Conservation (phyloP, 805 yeast genomes). For the Metschnikowia matae region DNA sequence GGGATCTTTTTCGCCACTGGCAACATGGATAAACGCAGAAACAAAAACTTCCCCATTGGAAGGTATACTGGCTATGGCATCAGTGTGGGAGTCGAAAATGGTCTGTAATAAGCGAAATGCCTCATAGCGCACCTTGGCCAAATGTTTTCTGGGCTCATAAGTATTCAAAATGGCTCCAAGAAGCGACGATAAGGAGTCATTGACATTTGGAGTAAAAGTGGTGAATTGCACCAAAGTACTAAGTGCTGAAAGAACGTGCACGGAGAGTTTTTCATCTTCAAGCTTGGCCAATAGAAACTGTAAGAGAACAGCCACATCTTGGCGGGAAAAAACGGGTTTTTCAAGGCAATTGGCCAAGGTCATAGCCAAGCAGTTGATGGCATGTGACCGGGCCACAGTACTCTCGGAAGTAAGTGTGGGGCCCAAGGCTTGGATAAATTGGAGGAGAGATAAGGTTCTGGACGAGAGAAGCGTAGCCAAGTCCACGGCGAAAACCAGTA, state of each 20-base stretch:
- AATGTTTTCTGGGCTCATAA: conserved; percentile 54
- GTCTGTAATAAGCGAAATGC: conserved; percentile 50
- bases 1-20: conserved; percentile 93
- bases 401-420: conserved; percentile 59
- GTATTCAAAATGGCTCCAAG: conserved; percentile 21
- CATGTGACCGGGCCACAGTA: conserved; percentile 45
- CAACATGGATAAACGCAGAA: conserved; percentile 58
- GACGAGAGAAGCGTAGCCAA: conserved; percentile 22
- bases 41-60: conserved; percentile 42
- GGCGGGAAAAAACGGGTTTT: conserved; percentile 27
- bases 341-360: conserved; percentile 28
- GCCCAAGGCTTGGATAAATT: conserved; percentile 57
- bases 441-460: conserved; percentile 38
- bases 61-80: conserved; percentile 15
- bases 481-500: conserved; percentile 17
- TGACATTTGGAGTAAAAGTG: conserved; percentile 35
- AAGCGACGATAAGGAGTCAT: conserved; percentile 32
- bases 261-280: conserved; percentile 56
- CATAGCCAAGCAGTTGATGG: conserved; percentile 39
- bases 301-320: conserved; percentile 47
- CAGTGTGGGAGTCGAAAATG: conserved; percentile 27
- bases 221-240: conserved; percentile 48
- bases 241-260: conserved; percentile 53
- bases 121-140: conserved; percentile 59
- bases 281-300: conserved; percentile 63